Percentiles rank a stretch among this genome's conserved stretches.
These are phyloP conservation scores for Picea abies DNA, from an alignment of 83 land plant genomes.

Conservation along the genomic window DNA sequence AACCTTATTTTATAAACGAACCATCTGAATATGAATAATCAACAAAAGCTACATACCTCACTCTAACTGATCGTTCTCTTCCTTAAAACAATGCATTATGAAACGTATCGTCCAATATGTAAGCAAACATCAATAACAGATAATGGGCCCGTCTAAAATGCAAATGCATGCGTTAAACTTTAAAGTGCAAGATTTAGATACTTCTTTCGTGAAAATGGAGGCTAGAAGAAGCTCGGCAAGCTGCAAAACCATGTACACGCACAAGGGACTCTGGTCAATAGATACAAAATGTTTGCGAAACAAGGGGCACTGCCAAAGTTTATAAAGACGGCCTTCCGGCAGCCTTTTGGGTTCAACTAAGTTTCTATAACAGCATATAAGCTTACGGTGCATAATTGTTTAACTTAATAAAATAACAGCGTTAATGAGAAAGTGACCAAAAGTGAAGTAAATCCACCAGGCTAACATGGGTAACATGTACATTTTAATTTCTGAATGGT, in stretches of 20 bases:
- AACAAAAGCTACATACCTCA: not conserved
- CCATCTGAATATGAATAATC: not conserved
- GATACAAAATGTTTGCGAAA: not conserved
- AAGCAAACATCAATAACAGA: not conserved
- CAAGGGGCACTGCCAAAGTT: not conserved
- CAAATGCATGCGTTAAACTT: not conserved
- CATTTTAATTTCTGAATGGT: no score
- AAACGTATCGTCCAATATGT: not conserved
- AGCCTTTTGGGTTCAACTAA: not conserved
- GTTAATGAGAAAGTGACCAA: no score
- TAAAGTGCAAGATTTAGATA: not conserved
- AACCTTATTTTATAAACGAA: not conserved
- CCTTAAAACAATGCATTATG: not conserved
- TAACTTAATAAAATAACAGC: no score
- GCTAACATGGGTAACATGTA: no score
- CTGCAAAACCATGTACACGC: not conserved
- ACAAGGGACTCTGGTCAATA: not conserved
- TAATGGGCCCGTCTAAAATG: not conserved
- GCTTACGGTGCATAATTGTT: no score
- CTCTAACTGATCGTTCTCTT: slow-evolving; percentile 1
- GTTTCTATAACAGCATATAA: no score
- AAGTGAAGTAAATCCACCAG: no score
- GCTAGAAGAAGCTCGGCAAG: not conserved
- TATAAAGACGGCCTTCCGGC: not conserved
- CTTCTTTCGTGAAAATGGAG: not conserved